Percentiles rank a stretch among this genome's conserved stretches.
phyloP scores from a whole-genome alignment of 495 filamentous ascomycete species.

The Xylaria acuta region DNA sequence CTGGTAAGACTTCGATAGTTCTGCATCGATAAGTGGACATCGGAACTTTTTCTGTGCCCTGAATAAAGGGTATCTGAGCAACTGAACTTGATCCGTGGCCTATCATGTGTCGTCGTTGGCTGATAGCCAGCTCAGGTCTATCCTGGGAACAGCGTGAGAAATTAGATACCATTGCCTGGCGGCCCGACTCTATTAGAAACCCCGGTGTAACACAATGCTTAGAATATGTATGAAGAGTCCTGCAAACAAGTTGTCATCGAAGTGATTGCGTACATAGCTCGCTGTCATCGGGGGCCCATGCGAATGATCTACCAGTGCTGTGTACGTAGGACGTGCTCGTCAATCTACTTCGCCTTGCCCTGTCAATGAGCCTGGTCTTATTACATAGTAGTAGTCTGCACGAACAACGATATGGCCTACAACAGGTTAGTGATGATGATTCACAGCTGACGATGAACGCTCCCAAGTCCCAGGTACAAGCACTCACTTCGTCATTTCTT shows the following conservation, averaged over 20 bases:
- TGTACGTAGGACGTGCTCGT: background rate
- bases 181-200: background rate
- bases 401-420: background rate
- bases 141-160: background rate
- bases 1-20: background rate
- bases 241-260: too few relatives aligned
- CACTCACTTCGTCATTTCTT: background rate
- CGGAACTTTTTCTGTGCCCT: background rate
- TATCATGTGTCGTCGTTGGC: background rate
- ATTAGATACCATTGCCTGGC: background rate
- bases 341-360: background rate
- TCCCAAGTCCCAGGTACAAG: slow-evolving; percentile 1
- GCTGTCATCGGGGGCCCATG: background rate
- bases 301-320: background rate
- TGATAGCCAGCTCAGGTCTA: background rate
- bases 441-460: background rate
- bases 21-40: background rate
- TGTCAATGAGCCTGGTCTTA: background rate
- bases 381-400: background rate
- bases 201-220: background rate
- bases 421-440: slow-evolving; percentile 3
- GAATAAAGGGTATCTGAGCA: background rate
- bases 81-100: background rate
- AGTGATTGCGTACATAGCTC: background rate
- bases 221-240: too few relatives aligned